Conservation (phyloP, 495 filamentous ascomycete species). For the Copromyces sp. region DNA sequence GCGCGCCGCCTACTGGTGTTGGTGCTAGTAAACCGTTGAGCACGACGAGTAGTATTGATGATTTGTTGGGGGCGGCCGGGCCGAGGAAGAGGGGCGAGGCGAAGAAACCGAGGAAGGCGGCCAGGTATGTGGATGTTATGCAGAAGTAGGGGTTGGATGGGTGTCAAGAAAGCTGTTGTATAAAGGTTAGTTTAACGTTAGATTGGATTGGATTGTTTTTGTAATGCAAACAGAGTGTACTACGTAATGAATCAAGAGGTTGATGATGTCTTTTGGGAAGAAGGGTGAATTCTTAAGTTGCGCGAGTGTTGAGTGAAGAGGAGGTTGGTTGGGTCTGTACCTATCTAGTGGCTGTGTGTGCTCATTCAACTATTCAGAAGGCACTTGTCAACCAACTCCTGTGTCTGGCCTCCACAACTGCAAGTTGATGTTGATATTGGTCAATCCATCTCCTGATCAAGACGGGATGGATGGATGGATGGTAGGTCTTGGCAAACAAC, state of each 20-base stretch:
- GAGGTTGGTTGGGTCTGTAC: too few relatives aligned
- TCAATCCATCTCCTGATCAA: not conserved
- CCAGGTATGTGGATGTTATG: constrained; percentile 91
- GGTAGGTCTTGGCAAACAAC: not conserved
- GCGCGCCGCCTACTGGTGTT: constrained; percentile 41
- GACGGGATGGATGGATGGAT: too few relatives aligned
- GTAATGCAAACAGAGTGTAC: not conserved
- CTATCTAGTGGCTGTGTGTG: too few relatives aligned
- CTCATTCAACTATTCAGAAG: too few relatives aligned
- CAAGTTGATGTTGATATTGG: not conserved
- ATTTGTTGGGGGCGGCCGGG: constrained; percentile 61
- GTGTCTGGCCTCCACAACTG: not conserved
- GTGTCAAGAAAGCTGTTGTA: not conserved
- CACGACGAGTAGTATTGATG: constrained; percentile 75
- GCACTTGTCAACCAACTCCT: too few relatives aligned
- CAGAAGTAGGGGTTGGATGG: constrained; percentile 32
- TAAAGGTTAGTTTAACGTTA: not conserved
- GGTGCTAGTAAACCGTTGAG: constrained; percentile 59
- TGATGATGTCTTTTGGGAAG: not conserved
- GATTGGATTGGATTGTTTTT: not conserved
- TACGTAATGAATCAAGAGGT: not conserved
- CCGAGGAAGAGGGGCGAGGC: constrained; percentile 50
- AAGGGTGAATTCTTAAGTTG: too few relatives aligned
- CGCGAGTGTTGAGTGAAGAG: too few relatives aligned
- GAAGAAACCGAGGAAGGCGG: constrained; percentile 70